These are phyloP conservation scores for Scheffersomyces stipitis DNA, from an alignment of 805 yeast species.

Conservation along the genomic window DNA sequence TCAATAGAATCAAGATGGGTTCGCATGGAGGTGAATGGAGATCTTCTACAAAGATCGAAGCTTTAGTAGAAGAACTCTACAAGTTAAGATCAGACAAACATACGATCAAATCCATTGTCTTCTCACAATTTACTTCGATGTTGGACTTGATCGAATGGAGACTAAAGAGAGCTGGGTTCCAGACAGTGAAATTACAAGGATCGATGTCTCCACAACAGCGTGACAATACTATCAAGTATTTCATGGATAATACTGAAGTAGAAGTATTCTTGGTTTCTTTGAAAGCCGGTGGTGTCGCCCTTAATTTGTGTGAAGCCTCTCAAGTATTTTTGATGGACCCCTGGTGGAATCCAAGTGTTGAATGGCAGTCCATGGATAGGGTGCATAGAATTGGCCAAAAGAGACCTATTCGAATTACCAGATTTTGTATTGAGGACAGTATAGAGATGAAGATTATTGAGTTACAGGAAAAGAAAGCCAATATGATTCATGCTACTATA, in stretches of 20 bases:
- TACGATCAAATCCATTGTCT: constrained; percentile 93
- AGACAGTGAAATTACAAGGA: constrained; percentile 92
- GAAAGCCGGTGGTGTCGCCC: constrained; percentile 98
- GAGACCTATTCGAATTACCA: constrained; percentile 88
- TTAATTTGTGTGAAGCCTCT: constrained; percentile 94
- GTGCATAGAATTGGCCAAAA: constrained; percentile 97
- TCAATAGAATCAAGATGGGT: constrained; percentile 83
- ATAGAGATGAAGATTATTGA: constrained; percentile 95
- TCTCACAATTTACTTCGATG: constrained; percentile 97
- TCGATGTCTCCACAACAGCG: constrained; percentile 96
- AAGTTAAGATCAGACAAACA: constrained; percentile 79
- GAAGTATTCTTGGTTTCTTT: constrained; percentile 93
- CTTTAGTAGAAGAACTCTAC: constrained; percentile 89
- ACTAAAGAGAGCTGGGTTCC: constrained; percentile 88
- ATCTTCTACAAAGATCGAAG: constrained; percentile 95
- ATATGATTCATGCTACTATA: constrained; percentile 96
- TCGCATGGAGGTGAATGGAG: constrained; percentile 74
- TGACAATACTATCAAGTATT: constrained; percentile 84
- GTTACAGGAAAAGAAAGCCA: constrained; percentile 94
- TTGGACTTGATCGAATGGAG: constrained; percentile 96
- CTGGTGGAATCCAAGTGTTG: constrained; percentile 99
- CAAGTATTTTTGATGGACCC: constrained; percentile 96
- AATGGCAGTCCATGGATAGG: constrained; percentile 98
- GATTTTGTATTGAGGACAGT: constrained; percentile 94
- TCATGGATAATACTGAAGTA: constrained; percentile 88